phyloP scores from a whole-genome alignment of 163 green algal species.

The Scenedesmus sp. region DNA sequence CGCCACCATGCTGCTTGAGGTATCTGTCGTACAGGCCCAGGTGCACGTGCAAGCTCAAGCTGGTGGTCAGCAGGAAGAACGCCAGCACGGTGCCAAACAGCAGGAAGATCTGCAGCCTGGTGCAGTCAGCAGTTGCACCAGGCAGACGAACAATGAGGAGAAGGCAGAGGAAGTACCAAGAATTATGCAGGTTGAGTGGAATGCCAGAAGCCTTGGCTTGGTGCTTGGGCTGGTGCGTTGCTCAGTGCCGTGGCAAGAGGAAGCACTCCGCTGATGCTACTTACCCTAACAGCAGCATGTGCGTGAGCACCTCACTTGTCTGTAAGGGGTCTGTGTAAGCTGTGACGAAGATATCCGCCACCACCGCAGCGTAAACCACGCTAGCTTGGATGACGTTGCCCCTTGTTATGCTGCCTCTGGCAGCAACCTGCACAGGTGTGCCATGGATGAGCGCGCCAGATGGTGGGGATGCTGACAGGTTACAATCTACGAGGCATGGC shows the following conservation, averaged over 20 bases:
- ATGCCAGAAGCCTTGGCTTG: not conserved
- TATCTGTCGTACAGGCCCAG: constrained; percentile 64
- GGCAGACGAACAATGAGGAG: too few relatives aligned
- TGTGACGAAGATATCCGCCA: constrained; percentile 56
- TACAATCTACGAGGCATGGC: not conserved
- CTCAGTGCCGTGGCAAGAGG: not conserved
- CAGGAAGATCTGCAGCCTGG: constrained; percentile 59
- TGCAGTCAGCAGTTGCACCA: not conserved
- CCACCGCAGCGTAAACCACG: constrained; percentile 45
- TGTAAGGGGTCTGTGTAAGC: constrained; percentile 66
- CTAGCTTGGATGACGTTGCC: constrained; percentile 23
- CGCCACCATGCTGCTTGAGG: constrained; percentile 45
- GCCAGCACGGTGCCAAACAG: constrained; percentile 59
- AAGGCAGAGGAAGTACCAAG: too few relatives aligned
- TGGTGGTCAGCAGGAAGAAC: constrained; percentile 68
- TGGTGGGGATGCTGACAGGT: not conserved
- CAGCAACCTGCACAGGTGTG: not conserved
- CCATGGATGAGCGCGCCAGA: not conserved
- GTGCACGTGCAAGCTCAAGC: constrained; percentile 50
- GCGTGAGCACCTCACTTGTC: constrained; percentile 28
- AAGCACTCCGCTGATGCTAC: not conserved
- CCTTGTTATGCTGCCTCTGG: constrained; percentile 1
- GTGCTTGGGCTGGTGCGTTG: not conserved
- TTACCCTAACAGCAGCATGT: constrained; percentile 62
- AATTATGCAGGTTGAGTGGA: too few relatives aligned